Evolutionary conservation across 768 basidiomycete species (phyloP).

Genomic region (Galerina marginata): DNA sequence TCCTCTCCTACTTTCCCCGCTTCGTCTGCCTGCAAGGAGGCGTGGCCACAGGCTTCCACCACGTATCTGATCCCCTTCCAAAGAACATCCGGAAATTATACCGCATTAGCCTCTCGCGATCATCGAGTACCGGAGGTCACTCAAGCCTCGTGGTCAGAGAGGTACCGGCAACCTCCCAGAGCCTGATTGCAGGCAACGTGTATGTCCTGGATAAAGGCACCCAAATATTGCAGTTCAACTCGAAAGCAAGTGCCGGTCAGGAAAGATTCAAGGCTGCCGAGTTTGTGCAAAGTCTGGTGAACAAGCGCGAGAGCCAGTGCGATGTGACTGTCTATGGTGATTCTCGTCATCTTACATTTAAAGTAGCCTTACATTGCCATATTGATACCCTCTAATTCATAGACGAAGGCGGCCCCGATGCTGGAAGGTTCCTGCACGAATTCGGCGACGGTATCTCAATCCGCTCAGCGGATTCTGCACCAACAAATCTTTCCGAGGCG

Average conservation of each 20-base stretch:
- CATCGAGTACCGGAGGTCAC: conserved; percentile 13
- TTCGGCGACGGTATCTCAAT: conserved; percentile 43
- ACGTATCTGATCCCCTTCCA: conserved; percentile 34
- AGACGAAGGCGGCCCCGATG: conserved; percentile 60
- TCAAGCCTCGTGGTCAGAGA: conserved; percentile 52
- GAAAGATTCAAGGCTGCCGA: conserved; percentile 68
- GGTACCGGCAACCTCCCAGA: conserved; percentile 48
- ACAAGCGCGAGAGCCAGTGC: conserved; percentile 45
- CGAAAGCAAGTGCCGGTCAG: conserved; percentile 56
- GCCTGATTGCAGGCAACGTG: conserved; percentile 58
- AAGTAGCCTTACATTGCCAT: neutral
- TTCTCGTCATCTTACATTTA: conserved; percentile 16
- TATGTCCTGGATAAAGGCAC: conserved; percentile 65
- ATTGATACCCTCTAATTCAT: neutral
- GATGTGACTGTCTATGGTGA: conserved; percentile 56
- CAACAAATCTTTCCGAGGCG: conserved; percentile 4
- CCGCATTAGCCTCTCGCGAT: conserved; percentile 45
- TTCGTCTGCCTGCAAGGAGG: conserved; percentile 37
- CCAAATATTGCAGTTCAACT: conserved; percentile 60
- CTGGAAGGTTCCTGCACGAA: conserved; percentile 51
- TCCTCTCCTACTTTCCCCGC: conserved; percentile 38
- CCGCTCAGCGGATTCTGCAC: conserved; percentile 13
- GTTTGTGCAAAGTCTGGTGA: conserved; percentile 54
- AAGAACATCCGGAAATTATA: conserved; percentile 54
- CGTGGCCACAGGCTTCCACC: conserved; percentile 37